Base-by-base conservation (phyloP, 208 protist species). In the Trypanosoma mega region DNA sequence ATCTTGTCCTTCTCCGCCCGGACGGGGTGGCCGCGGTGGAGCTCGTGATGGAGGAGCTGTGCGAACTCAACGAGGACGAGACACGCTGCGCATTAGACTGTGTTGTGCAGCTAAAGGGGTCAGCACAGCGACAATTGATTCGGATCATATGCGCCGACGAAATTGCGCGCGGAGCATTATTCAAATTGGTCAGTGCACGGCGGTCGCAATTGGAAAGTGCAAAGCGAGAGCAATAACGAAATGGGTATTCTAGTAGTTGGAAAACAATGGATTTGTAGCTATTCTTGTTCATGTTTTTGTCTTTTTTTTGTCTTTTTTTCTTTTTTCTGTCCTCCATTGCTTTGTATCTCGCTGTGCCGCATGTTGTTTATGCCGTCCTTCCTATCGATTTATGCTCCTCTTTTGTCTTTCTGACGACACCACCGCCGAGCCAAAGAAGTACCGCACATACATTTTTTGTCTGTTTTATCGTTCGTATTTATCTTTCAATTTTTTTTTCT, bases 31-130 rank as follows among this genome's bases (percentile, higher is more conserved):
- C 64, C 11, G 55, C 50, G 33, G 55, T 63, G 29, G 64, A 63
- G 23, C 33, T 71, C 24, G 55, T 71, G 8, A 64, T 71, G 36
- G 55, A 52, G 20, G 64, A 64, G 47, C 55, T 71, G 2, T 63
- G 23, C 27, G 64, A 71, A 37, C 29, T 71, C 34, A 63, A 60
- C 26, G 64, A 64, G 37, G 44, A 71, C 26, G 55, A 57, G 16
- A 46, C 9, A n/a, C n/a, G 14, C 6, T 21, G 24, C 34, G 30
- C 48, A 27, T 48, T 56, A 24, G 48, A 65, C 12, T 65, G 33
- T 11, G 27, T 65, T 39, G 23, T 65, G 6, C 59, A 49, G 29
- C 9, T 26, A 31, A 65, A 56, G 18, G 49, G 49, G 5, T 37
- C 49, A n/a, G 48, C 36, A 24, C 23, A 20, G 8, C 33, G 36